Base-by-base conservation (phyloP, 495 filamentous ascomycete genomes). In the Emericellopsis terricola region DNA sequence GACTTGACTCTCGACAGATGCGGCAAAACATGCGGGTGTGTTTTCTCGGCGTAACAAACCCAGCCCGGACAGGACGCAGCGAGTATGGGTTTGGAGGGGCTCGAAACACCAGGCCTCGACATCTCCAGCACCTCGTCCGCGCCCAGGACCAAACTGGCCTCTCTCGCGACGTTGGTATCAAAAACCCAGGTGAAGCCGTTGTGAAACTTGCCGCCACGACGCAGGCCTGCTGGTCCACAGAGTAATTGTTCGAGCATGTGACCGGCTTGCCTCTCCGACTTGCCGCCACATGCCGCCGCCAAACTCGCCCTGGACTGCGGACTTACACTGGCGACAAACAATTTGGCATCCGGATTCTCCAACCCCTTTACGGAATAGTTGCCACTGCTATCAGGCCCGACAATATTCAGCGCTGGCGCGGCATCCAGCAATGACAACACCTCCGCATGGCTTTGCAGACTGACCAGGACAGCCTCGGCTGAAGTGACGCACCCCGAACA, bases 1-100 rank as follows among this genome's bases (percentile, higher is more conserved):
- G 84, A 93, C 52, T 96, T 96, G 20, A 96, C 62, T 10, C 71
- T 71, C 26, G 85, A 94, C 19, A 97, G 65, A 51, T 97, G 84
- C 5, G 86, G 85, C 28, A 97, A 66, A 28, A 94, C 71, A 44
- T 91, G 75, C 0, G 89, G 83, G 49, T 97, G 87, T 19, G 83
- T 93, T 56, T 96, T 94, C 46, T 97, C 89, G 31, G 87, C 85
- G 51, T 97, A 96, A 56, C 89, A 97, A 20, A 97, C 87, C 83
- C 92, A 97, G 19, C 89, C 89, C 0, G 89, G 89, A 50, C 89
- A 97, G 8, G 83, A 81, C 8, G 84, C 87, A 8, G 87, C 80
- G 10, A 97, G 58, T 35, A 94, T 77, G 0, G 86, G 91, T 27
- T 67, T 70, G 31, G 71, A 20, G 29, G 53, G 45, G 31, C 41